Evolutionary conservation across 345 rosid species (phyloP).

Genomic region (Populus davidiana): DNA sequence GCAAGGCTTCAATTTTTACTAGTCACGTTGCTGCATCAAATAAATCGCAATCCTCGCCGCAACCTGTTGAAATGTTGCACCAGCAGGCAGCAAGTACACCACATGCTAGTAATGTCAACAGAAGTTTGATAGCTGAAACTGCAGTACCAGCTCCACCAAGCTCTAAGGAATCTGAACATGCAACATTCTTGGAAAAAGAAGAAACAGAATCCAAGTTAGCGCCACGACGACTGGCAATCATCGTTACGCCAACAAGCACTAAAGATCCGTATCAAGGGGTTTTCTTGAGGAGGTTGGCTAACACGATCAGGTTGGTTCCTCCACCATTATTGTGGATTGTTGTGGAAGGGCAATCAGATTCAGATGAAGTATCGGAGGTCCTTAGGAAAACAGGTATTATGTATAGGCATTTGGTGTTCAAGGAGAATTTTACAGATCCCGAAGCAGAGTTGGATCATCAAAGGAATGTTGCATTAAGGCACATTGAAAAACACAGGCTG

Average conservation of each 20-base stretch:
- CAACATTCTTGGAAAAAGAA: constrained; percentile 5
- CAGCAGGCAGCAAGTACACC: background rate
- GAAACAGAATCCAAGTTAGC: constrained; percentile 6
- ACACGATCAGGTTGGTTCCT: constrained; percentile 55
- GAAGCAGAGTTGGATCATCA: constrained; percentile 69
- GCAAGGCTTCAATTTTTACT: constrained; percentile 45
- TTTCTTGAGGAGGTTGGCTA: constrained; percentile 63
- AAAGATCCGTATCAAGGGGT: constrained; percentile 39
- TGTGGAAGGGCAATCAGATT: constrained; percentile 51
- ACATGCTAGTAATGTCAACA: constrained; percentile 18
- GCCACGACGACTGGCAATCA: constrained; percentile 49
- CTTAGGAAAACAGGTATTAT: constrained; percentile 73
- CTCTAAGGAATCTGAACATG: constrained; percentile 21
- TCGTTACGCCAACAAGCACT: constrained; percentile 57
- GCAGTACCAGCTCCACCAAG: constrained; percentile 26
- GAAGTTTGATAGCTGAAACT: constrained; percentile 29
- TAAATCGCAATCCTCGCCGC: constrained; percentile 29
- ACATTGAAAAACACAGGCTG: constrained; percentile 69
- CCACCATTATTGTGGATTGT: constrained; percentile 84
- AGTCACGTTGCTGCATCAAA: constrained; percentile 14
- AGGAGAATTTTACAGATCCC: constrained; percentile 60
- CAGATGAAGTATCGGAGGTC: constrained; percentile 38
- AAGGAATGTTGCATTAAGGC: constrained; percentile 72
- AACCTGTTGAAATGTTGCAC: constrained; percentile 28
- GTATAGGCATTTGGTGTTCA: constrained; percentile 73